Evolutionary conservation across 1,139 yeast species (phyloP), one percentile per base, ranked within the genome.

Genomic region (Pichia sp.): DNA sequence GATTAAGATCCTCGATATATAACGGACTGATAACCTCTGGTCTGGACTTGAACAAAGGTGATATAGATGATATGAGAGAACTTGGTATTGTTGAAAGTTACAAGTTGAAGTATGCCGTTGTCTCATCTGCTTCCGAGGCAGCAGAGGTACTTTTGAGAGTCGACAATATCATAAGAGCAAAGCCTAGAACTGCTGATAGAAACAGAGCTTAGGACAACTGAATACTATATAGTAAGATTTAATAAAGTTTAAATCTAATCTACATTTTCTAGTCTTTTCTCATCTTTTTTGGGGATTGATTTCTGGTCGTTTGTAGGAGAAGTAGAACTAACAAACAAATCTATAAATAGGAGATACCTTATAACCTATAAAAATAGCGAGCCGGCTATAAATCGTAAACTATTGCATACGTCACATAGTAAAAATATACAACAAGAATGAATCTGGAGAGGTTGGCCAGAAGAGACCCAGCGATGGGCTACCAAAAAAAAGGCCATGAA

Each of bases 101-200:
- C 74, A 93, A 90, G 73, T 79, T 93, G 70, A 93, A 93, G 74
- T 80, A 83, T 61, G 96, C 98, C 1, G 99, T 95, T 34, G 98
- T 93, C n/a, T 82, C 92, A 10, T 86, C 95, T 53, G 99, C 99
- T 7, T 79, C 97, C 19, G 99, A 93, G 74, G 99, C 99, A 44
- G 96, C 98, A 5, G 98, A 93, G 74, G 93, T 95, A 54, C 79
- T 93, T 62, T 77, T 93, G 65, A 82, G 99, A 70, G 99, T 93
- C 46, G 99, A 95, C 70, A 92, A 93, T 71, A 93, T 93, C 62
- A 89, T 95, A 62, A 85, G 96, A 66, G 98, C 99, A 42, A 92
- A 90, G 70, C 99, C 99, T 59, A 82, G 99, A 74, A 92, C 98
- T 50, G 97, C 98, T 48, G 93, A 88, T 73, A 83, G 99, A 76